These are phyloP conservation scores for Hypoxylon trugodes DNA, from an alignment of 495 filamentous ascomycete species.

Conservation along the genomic window DNA sequence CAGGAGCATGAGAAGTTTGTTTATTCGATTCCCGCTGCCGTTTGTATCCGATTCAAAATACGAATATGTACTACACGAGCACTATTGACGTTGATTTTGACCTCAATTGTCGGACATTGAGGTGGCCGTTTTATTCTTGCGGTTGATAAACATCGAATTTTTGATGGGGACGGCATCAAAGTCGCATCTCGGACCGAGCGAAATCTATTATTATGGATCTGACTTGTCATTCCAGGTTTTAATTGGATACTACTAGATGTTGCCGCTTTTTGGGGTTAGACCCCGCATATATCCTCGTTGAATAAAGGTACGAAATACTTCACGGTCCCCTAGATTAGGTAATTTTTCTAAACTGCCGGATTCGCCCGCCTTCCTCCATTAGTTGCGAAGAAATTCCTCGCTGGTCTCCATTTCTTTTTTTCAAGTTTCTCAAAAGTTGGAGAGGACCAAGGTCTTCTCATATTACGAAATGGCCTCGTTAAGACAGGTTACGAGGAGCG, in stretches of 20 bases:
- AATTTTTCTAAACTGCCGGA: conserved; percentile 43
- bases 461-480: conserved; percentile 56
- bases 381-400: conserved; percentile 39
- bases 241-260: conserved; percentile 7
- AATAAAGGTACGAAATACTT: conserved; percentile 9
- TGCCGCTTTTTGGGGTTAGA: conserved; percentile 13
- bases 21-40: neutral
- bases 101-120: conserved; percentile 7
- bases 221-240: neutral
- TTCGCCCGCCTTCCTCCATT: conserved; percentile 35
- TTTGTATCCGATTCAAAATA: too few relatives aligned
- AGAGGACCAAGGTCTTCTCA: conserved; percentile 23
- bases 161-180: conserved; percentile 24
- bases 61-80: too few relatives aligned
- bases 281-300: neutral
- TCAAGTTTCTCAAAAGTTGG: conserved; percentile 15
- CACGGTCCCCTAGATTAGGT: conserved; percentile 3
- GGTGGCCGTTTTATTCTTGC: conserved; percentile 1
- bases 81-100: too few relatives aligned
- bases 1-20: conserved; percentile 27
- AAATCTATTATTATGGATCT: conserved; percentile 21
- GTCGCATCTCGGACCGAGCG: conserved; percentile 20
- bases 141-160: conserved; percentile 23
- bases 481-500: conserved; percentile 53
- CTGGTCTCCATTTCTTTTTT: conserved; percentile 1